Percentiles rank a stretch among this genome's conserved stretches.
Conservation (phyloP, 345 rosid species). For the Salix koriyanagi region DNA sequence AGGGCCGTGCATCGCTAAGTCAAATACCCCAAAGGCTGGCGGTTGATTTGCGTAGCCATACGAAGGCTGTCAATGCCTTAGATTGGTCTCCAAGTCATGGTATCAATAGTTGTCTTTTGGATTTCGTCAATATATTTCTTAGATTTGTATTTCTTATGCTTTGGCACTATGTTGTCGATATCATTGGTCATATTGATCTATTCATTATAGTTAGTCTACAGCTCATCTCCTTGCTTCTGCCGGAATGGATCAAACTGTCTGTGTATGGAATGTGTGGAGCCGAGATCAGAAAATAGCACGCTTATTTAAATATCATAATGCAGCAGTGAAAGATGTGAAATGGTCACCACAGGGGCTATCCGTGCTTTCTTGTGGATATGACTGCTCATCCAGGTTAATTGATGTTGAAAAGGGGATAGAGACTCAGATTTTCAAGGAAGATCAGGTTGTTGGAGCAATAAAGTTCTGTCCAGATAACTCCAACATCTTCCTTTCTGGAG, state of each 20-base stretch:
- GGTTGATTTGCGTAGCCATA: constrained; percentile 47
- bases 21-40: constrained; percentile 47
- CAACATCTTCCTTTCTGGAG: constrained; percentile 80
- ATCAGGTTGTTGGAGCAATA: constrained; percentile 58
- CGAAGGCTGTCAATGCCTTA: constrained; percentile 67
- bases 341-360: constrained; percentile 56
- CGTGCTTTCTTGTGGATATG: constrained; percentile 80
- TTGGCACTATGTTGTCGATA: not conserved
- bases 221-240: constrained; percentile 94
- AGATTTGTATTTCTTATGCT: not conserved
- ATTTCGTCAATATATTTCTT: not conserved
- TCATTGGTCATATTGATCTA: constrained; percentile 37
- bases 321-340: constrained; percentile 72
- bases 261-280: constrained; percentile 86
- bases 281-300: constrained; percentile 53
- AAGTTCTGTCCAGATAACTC: constrained; percentile 60
- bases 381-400: constrained; percentile 57
- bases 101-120: constrained; percentile 24
- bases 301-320: constrained; percentile 47
- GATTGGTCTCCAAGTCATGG: constrained; percentile 74
- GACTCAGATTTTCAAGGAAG: constrained; percentile 57
- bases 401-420: constrained; percentile 77
- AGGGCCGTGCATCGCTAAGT: constrained; percentile 22
- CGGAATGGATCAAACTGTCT: constrained; percentile 63
- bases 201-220: constrained; percentile 52